Percentiles rank a stretch among this genome's conserved stretches.
These are phyloP conservation scores for Piper longum DNA, from an alignment of 164 flowering plant species.

Conservation along the genomic window DNA sequence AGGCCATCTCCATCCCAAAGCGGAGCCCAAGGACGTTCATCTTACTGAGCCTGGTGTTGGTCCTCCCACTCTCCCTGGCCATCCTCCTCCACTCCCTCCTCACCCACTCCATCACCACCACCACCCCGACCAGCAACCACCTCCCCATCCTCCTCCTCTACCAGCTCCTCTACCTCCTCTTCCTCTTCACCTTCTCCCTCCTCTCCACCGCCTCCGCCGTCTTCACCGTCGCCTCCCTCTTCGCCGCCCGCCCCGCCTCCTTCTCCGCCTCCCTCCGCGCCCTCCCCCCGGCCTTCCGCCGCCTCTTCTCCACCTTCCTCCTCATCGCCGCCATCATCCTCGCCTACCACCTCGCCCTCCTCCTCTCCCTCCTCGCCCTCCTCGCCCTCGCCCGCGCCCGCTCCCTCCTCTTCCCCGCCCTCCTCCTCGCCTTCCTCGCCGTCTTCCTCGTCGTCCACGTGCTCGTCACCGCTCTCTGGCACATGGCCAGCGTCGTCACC, in stretches of 20 bases:
- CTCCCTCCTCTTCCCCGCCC: constrained; percentile 12
- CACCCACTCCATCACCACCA: constrained; percentile 45
- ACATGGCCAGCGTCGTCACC: constrained; percentile 77
- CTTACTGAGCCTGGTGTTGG: constrained; percentile 65
- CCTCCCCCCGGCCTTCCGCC: constrained; percentile 60
- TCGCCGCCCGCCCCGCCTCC: constrained; percentile 73
- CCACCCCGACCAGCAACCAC: constrained; percentile 11
- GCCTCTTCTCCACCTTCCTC: constrained; percentile 54
- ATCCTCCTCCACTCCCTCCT: constrained; percentile 74
- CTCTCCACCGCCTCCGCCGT: constrained; percentile 87
- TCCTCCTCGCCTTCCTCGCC: constrained; percentile 13
- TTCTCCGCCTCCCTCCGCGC: constrained; percentile 61
- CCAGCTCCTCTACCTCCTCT: constrained; percentile 39
- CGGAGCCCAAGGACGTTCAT: constrained; percentile 48
- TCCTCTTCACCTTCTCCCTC: constrained; percentile 62
- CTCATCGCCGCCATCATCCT: constrained; percentile 53
- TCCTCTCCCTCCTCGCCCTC: constrained; percentile 24
- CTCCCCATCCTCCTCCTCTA: constrained; percentile 21
- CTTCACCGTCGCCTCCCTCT: constrained; percentile 89
- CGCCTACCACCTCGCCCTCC: constrained; percentile 41
- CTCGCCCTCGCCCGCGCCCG: constrained; percentile 19
- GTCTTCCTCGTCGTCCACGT: constrained; percentile 58
- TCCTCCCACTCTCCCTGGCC: constrained; percentile 88
- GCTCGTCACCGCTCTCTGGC: constrained; percentile 85
- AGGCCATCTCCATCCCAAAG: constrained; percentile 55